Percentiles rank a stretch among this genome's conserved stretches.
phyloP scores from a whole-genome alignment of 2,329 filamentous ascomycete genomes.

The Calonectria pseudoturangicola region DNA sequence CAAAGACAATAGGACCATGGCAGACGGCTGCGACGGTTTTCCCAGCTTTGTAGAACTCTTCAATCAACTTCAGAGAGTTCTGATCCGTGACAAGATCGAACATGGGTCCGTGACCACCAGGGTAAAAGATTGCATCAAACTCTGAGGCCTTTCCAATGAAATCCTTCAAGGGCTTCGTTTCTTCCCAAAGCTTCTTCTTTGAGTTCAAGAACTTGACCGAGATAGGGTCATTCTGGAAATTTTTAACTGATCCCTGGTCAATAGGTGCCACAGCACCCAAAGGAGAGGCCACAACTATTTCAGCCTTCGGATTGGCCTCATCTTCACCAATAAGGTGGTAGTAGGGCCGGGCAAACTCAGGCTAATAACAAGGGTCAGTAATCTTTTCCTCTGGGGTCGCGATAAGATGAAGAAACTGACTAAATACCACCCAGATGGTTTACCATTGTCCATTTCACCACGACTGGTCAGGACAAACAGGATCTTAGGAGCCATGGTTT shows the following conservation, averaged over 20 bases:
- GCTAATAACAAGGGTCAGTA: slow-evolving; percentile 57
- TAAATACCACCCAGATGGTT: slow-evolving; percentile 82
- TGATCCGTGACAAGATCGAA: slow-evolving; percentile 77
- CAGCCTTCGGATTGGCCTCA: slow-evolving; percentile 63
- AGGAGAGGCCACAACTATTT: slow-evolving; percentile 77
- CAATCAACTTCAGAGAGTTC: slow-evolving; percentile 75
- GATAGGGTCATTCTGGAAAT: slow-evolving; percentile 72
- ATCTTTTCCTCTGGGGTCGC: neutral
- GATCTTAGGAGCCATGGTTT: slow-evolving; percentile 75
- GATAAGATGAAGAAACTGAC: slow-evolving; percentile 61
- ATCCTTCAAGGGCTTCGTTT: slow-evolving; percentile 74
- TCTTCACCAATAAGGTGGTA: slow-evolving; percentile 67
- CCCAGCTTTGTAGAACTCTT: slow-evolving; percentile 76
- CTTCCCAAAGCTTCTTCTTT: slow-evolving; percentile 77
- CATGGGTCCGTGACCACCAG: slow-evolving; percentile 78
- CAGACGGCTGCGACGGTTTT: slow-evolving; percentile 81
- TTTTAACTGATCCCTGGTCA: slow-evolving; percentile 74
- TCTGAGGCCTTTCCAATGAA: slow-evolving; percentile 74
- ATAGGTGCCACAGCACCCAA: slow-evolving; percentile 77
- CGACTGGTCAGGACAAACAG: slow-evolving; percentile 83
- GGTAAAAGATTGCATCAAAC: slow-evolving; percentile 78
- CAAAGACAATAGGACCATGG: slow-evolving; percentile 79
- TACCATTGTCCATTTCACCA: slow-evolving; percentile 68
- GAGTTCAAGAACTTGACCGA: slow-evolving; percentile 72
- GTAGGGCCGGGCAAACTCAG: slow-evolving; percentile 81